Percentiles rank a stretch among this genome's conserved stretches.
phyloP scores from a whole-genome alignment of 257 asterid genomes.

The Asclepias syriaca region DNA sequence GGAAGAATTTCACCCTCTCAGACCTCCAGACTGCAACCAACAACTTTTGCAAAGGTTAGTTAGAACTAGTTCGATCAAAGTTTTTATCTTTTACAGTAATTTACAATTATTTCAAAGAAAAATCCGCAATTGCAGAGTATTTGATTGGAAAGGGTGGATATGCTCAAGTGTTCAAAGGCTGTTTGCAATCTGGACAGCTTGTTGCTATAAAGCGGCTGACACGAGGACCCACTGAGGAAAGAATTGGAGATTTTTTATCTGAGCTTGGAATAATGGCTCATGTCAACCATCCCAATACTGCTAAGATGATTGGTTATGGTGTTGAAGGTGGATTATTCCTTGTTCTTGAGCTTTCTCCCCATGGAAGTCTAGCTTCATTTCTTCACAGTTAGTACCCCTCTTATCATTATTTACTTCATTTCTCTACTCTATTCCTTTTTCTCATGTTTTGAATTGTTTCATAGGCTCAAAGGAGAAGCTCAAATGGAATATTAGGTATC shows the following conservation, averaged over 20 bases:
- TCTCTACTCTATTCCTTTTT: slow-evolving; percentile 8
- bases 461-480: slow-evolving; percentile 65
- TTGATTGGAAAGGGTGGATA: slow-evolving; percentile 92
- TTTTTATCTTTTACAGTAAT: not conserved
- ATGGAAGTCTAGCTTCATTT: slow-evolving; percentile 88
- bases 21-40: slow-evolving; percentile 78
- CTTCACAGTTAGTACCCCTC: slow-evolving; percentile 72
- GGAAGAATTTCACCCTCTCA: slow-evolving; percentile 62
- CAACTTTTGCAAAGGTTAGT: slow-evolving; percentile 65
- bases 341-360: slow-evolving; percentile 88
- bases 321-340: slow-evolving; percentile 86
- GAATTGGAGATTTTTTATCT: slow-evolving; percentile 63
- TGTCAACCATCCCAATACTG: slow-evolving; percentile 87
- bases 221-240: slow-evolving; percentile 60
- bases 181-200: slow-evolving; percentile 60
- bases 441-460: slow-evolving; percentile 1
- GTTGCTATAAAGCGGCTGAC: slow-evolving; percentile 74
- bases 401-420: not conserved
- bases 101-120: too few relatives aligned
- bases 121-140: slow-evolving; percentile 31
- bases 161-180: slow-evolving; percentile 87
- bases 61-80: not conserved
- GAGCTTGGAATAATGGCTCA: slow-evolving; percentile 99
- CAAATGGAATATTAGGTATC: slow-evolving; percentile 66
- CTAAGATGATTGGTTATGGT: slow-evolving; percentile 87